Evolutionary conservation across 2,329 filamentous ascomycete species (phyloP), one percentile per base, ranked within the genome.

Genomic region (Colletotrichum tamarilloi): DNA sequence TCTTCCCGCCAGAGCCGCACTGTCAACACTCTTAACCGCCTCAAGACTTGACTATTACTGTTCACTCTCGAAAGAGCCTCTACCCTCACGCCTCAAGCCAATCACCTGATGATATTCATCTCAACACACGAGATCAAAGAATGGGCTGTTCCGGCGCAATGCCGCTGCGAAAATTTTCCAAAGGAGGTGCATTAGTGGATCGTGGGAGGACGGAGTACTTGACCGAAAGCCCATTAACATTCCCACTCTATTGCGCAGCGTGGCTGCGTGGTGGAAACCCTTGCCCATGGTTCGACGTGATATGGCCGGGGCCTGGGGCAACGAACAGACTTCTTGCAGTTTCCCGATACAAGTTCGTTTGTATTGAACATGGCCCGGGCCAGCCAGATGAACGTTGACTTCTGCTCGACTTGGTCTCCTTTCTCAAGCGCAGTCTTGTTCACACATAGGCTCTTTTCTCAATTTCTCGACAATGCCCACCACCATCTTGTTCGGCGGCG

Each of bases 141-240:
- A 62, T 73, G 67, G 67, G 60, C 67, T 71, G 67, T 52, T 70
- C 71, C 66, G 67, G 62, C 71, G 71, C 55, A 71, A 66, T 62
- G 62, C 30, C 56, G 56, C 53, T 67, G 65, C 56, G 71, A 73
- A 73, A 66, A 66, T 70, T 46, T 73, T 71, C 57, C 70, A 67
- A 73, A 58, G 19, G 56, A 73, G 62, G 67, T 73, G 67, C 71
- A 73, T 73, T 73, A 73, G 71, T 73, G 71, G 71, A 73, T 73
- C 71, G 8, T 19, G n/a, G 70, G 71, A 22, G 58, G 62, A 73
- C 71, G 56, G 71, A 49, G 56, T 73, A 73, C 67, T 59, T 65
- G 70, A 55, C 66, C 66, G 62, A 66, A 46, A 49, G 42, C 42
- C 60, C 71, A 71, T 42, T 42, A 14, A 42, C 38, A 42, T 71